Evolutionary conservation across 1,284 basidiomycete genomes (phyloP), one percentile per base, ranked within the genome.

Genomic region (Cutaneotrichosporon cavernicola): DNA sequence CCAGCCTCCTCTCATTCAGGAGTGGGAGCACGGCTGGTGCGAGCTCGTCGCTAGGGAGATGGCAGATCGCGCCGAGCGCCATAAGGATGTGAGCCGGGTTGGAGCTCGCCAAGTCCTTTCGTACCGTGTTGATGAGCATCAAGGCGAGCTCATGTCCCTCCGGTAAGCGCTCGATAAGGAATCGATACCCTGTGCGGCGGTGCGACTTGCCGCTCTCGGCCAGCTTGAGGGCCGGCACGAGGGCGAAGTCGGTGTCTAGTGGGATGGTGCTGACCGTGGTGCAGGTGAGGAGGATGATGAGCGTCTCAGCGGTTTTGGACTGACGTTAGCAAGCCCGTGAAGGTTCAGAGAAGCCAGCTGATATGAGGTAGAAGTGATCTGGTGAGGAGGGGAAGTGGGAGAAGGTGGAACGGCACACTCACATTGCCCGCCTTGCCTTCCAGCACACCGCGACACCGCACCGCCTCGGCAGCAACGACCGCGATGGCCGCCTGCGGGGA

Each of bases 71-170:
- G 10, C 72, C 68, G 14, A 80, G 69, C 14, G 74, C 78, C 8
- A 76, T 69, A 16, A 76, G 69, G 38, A 78, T 68, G 58, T 72
- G 66, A 0, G 72, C 63, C 2, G 67, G 60, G 14, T 52, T 47
- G 0, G 61, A 40, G 1, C 75, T 76, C 5, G 74, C 65, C 0
- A 81, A 70, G 62, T 80, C 77, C 72, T 81, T 81, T 21, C 77
- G 72, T 9, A 81, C 72, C 4, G 78, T 80, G 62, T 81, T 81
- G 70, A 80, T 74, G 5, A 79, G 64, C 63, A 81, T 65, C 43
- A 81, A 65, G 0, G 67, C 62, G 21, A 79, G 71, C 59, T 81
- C 78, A 62, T 81, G 73, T 0, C 59, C 68, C 10, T 61, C 56
- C 2, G 72, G 72, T 9, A 80, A 62, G 16, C 68, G 61, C 58